Conservation (phyloP, 331 rosid species). For the Phaseolus coccineus region DNA sequence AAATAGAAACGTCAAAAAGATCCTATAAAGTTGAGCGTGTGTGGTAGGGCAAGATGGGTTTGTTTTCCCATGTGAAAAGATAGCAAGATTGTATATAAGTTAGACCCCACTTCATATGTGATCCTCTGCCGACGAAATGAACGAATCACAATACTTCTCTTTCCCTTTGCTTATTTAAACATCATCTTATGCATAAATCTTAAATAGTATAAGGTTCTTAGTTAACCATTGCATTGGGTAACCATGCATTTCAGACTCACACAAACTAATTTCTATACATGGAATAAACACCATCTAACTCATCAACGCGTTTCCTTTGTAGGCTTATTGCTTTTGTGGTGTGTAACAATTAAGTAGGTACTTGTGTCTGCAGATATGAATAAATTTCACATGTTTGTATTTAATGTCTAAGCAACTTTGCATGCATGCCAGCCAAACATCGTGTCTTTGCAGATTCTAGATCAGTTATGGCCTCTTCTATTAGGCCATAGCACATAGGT, state of each 20-base stretch:
- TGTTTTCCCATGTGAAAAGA: constrained; percentile 47
- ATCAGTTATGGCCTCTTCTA: not conserved
- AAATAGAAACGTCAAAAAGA: constrained; percentile 42
- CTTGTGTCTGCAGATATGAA: constrained; percentile 49
- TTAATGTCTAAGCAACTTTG: constrained; percentile 49
- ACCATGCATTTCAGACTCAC: not conserved
- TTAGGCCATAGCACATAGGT: not conserved
- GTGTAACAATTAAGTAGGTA: constrained; percentile 37
- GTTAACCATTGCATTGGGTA: constrained; percentile 32
- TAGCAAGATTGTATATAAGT: constrained; percentile 29
- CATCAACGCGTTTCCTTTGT: constrained; percentile 23
- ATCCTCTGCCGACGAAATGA: constrained; percentile 54
- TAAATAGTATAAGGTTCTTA: not conserved
- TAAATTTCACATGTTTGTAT: constrained; percentile 56
- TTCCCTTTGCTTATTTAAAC: not conserved
- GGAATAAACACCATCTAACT: constrained; percentile 27
- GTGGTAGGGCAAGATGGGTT: constrained; percentile 37
- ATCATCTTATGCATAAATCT: constrained; percentile 2
- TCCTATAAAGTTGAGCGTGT: constrained; percentile 21
- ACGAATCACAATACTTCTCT: constrained; percentile 26
- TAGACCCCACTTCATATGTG: constrained; percentile 41
- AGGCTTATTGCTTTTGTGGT: constrained; percentile 16
- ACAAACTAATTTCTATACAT: not conserved
- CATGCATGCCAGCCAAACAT: constrained; percentile 57
- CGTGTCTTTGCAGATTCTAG: constrained; percentile 30